phyloP scores from a whole-genome alignment of 495 filamentous ascomycete genomes.

The Astrocystis sublimbata region DNA sequence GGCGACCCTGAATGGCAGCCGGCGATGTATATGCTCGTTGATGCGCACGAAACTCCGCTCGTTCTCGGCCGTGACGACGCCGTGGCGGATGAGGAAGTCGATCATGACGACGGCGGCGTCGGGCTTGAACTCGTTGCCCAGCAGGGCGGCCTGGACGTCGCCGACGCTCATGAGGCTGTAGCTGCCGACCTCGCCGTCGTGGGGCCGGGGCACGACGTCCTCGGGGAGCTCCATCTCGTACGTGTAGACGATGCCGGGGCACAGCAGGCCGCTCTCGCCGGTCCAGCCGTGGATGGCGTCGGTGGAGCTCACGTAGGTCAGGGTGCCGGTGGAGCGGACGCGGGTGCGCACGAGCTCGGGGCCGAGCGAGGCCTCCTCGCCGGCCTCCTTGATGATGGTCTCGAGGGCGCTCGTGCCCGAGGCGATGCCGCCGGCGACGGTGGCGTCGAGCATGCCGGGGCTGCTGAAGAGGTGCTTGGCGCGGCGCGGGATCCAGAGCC shows the following conservation, averaged over 20 bases:
- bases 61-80: constrained; percentile 50
- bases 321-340: constrained; percentile 35
- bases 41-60: constrained; percentile 55
- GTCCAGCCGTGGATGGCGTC: constrained; percentile 34
- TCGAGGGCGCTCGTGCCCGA: constrained; percentile 45
- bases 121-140: constrained; percentile 54
- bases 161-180: constrained; percentile 51
- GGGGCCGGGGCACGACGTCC: constrained; percentile 42
- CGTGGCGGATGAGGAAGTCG: constrained; percentile 58
- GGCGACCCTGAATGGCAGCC: constrained; percentile 44
- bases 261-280: constrained; percentile 55
- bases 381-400: constrained; percentile 54
- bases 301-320: constrained; percentile 45
- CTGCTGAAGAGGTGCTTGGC: constrained; percentile 48
- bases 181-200: constrained; percentile 55
- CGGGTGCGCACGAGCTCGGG: constrained; percentile 32
- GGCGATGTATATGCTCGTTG: constrained; percentile 46
- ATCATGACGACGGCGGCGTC: constrained; percentile 52
- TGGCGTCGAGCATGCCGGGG: constrained; percentile 55
- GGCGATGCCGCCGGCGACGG: constrained; percentile 57
- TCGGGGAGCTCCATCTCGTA: constrained; percentile 51
- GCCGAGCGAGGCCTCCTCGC: constrained; percentile 55
- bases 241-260: constrained; percentile 49
- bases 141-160: constrained; percentile 47
- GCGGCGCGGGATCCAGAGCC: constrained; percentile 56